Evolutionary conservation across 1,284 basidiomycete species (phyloP), one percentile per base, ranked within the genome.

Genomic region (Peniophora sp.): DNA sequence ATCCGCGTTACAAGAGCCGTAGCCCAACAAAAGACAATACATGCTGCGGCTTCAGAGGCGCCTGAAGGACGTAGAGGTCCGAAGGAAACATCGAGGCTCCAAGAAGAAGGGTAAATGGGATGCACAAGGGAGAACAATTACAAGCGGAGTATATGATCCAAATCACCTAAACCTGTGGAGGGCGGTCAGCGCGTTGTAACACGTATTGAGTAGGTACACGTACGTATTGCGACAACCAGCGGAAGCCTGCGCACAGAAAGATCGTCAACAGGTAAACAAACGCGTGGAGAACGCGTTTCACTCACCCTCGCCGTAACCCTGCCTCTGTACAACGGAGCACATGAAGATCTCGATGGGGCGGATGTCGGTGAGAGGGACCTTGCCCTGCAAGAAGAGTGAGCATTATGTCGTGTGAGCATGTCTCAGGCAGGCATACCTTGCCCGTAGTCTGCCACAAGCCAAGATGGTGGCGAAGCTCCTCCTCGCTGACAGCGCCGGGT

Each of bases 331-430:
- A 54, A 99, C 96, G 15, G 97, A 99, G 77, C 95, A 98, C 97
- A 99, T 99, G 84, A 98, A 99, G 63, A 99, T 83, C 70, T 99
- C 97, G 69, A 99, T 97, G 32, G 97, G 96, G 57, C 97, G 85
- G 62, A 99, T 98, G 70, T 98, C 96, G 62, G 79, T 89, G 61
- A 99, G 83, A 55, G 94, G 95, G 39, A 97, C 90, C 68, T 98
- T 97, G 68, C 97, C 97, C 93, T 96, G 57, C 12, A 48, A 54
- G 39, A 34, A 51, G 9, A 44, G 32, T 34, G 23, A 54, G 23
- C 39, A 17, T n/a, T 18, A 20, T 11, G n/a, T 35, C 41, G n/a
- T 24, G 32, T n/a, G 3, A 42, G 6, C 23, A n/a, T 42, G 50
- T 12, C n/a, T 32, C 10, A 51, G 6, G 23, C 3, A 15, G 12